A percentile compares a stretch with the other conserved stretches of the same genome.
These are phyloP conservation scores for Rhodosporidiobolus odoratus DNA, from an alignment of 768 basidiomycete species.

Conservation along the genomic window DNA sequence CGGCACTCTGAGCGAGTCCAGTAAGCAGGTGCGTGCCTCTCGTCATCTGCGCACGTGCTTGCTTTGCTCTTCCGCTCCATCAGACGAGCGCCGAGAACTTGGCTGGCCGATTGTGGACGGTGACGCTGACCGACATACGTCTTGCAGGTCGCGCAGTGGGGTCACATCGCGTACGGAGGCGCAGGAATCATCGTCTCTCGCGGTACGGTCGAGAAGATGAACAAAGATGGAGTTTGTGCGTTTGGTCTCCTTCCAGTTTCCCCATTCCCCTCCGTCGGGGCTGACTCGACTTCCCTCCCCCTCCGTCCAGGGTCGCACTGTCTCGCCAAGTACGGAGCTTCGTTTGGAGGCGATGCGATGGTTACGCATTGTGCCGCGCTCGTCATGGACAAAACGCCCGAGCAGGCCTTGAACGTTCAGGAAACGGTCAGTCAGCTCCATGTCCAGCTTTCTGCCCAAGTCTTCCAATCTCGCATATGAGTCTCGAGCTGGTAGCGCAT, in stretches of 20 bases:
- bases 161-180: conserved; percentile 38
- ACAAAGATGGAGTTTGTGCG: conserved; percentile 21
- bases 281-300: too few relatives aligned
- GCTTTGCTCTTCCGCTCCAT: too few relatives aligned
- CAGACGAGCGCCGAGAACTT: too few relatives aligned
- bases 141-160: conserved; percentile 32
- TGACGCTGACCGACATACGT: neutral
- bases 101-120: too few relatives aligned
- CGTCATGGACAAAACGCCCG: conserved; percentile 15
- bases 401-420: conserved; percentile 26
- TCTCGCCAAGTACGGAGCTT: conserved; percentile 27
- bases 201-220: conserved; percentile 25
- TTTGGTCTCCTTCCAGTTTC: neutral
- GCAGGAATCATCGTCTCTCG: conserved; percentile 29
- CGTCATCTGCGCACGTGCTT: neutral
- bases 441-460: too few relatives aligned
- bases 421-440: conserved; percentile 13
- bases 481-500: neutral
- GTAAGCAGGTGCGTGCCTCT: conserved; percentile 25
- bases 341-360: conserved; percentile 38
- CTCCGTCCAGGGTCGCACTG: conserved; percentile 23
- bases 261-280: neutral
- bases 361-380: conserved; percentile 35
- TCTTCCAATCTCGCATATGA: neutral
- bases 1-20: conserved; percentile 36